Conservation (phyloP, 176 grass and related monocot genomes). For the Oryza coarctata region DNA sequence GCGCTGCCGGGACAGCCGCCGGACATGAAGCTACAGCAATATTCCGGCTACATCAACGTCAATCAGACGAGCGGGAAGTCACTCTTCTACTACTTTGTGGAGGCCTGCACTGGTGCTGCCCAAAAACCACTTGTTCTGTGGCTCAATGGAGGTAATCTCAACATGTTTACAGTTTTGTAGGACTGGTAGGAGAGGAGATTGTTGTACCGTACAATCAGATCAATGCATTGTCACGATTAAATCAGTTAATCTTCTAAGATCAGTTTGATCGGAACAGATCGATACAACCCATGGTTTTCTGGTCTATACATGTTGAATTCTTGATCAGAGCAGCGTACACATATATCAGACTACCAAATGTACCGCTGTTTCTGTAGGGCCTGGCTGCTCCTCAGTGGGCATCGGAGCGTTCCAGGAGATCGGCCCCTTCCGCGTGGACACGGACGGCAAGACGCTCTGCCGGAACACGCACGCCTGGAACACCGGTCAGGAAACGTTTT, state of each 20-base stretch:
- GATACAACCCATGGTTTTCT: too few relatives aligned
- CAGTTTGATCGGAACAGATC: too few relatives aligned
- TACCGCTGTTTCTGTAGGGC: conserved; percentile 33
- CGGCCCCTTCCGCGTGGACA: conserved; percentile 59
- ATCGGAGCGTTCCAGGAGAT: conserved; percentile 56
- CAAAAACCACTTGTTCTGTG: conserved; percentile 56
- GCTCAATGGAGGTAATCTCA: conserved; percentile 70
- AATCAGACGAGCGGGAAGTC: conserved; percentile 26
- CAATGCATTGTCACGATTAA: too few relatives aligned
- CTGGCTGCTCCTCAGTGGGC: conserved; percentile 65
- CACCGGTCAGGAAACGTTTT: conserved; percentile 17
- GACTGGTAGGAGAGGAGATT: too few relatives aligned
- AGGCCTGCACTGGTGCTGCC: conserved; percentile 33
- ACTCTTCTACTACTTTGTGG: conserved; percentile 80
- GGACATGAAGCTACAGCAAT: conserved; percentile 34
- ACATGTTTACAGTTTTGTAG: too few relatives aligned
- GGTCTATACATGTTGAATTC: background rate
- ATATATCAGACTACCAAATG: background rate
- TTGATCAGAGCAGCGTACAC: background rate
- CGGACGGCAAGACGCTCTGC: conserved; percentile 59
- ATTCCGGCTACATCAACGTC: conserved; percentile 58
- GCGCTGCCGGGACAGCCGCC: conserved; percentile 53
- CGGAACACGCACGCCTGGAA: conserved; percentile 50
- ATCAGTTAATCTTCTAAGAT: too few relatives aligned
- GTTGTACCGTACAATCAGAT: too few relatives aligned